Conservation (phyloP, 495 filamentous ascomycete genomes). For the Margaritispora aquatica region DNA sequence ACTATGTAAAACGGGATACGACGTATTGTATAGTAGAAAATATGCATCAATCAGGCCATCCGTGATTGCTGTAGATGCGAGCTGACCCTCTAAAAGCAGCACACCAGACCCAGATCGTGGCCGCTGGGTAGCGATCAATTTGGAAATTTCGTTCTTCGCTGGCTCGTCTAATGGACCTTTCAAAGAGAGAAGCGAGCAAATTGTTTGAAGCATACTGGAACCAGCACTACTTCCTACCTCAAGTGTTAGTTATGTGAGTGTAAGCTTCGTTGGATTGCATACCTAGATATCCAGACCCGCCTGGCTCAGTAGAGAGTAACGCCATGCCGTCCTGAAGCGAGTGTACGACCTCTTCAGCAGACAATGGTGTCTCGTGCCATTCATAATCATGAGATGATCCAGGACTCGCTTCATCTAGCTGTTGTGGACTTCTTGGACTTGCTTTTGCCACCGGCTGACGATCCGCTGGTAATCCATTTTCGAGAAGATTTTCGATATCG, state of each 20-base stretch:
- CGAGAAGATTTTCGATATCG: constrained; percentile 25
- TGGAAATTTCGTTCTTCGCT: constrained; percentile 2
- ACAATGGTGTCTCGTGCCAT: constrained; percentile 24
- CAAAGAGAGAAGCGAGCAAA: constrained; percentile 2
- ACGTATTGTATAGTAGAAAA: constrained; percentile 46
- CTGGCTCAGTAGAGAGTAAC: constrained; percentile 40
- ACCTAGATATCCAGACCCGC: constrained; percentile 47
- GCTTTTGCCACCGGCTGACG: constrained; percentile 4
- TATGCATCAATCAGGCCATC: constrained; percentile 45
- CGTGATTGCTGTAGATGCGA: constrained; percentile 27
- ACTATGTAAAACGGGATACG: constrained; percentile 50
- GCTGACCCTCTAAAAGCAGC: constrained; percentile 3
- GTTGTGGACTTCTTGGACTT: constrained; percentile 6
- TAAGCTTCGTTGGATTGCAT: constrained; percentile 5
- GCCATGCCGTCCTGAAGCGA: constrained; percentile 41
- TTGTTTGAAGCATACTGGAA: constrained; percentile 9
- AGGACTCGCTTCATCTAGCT: constrained; percentile 19
- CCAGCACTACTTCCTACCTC: not conserved
- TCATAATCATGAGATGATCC: constrained; percentile 24
- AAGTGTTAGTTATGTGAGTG: not conserved
- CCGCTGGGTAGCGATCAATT: constrained; percentile 1
- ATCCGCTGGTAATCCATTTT: constrained; percentile 8
- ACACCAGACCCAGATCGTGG: constrained; percentile 4
- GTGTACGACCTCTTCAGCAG: not conserved
- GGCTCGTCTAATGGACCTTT: constrained; percentile 8